phyloP scores from a whole-genome alignment of 306 rosid genomes.

The Phaseolus lunatus region DNA sequence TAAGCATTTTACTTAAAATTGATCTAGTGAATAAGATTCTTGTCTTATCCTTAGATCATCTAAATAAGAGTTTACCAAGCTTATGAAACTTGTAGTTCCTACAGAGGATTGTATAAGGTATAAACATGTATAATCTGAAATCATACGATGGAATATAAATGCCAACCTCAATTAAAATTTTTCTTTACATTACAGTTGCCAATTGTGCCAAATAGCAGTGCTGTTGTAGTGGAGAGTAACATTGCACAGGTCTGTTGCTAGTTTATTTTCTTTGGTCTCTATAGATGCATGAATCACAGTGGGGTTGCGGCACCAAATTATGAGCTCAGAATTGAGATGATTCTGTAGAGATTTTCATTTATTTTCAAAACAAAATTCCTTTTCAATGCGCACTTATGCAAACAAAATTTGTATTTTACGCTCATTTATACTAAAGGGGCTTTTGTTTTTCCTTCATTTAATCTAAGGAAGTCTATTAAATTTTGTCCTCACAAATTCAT shows the following conservation, averaged over 20 bases:
- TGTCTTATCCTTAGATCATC: not conserved
- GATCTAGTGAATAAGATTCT: not conserved
- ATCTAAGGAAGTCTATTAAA: not conserved
- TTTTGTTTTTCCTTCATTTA: not conserved
- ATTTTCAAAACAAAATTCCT: not conserved
- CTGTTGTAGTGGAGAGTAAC: not conserved
- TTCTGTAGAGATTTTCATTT: slow-evolving; percentile 10
- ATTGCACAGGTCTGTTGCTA: not conserved
- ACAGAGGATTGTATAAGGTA: not conserved
- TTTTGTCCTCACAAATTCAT: not conserved
- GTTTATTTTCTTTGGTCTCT: not conserved
- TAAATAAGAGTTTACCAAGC: not conserved
- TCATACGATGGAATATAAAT: not conserved
- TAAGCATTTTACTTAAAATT: not conserved
- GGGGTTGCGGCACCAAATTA: not conserved
- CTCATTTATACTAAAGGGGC: not conserved
- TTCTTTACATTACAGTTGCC: not conserved
- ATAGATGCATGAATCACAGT: not conserved
- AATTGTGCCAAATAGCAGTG: not conserved
- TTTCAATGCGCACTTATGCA: not conserved
- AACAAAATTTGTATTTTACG: not conserved
- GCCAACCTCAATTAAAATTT: not conserved
- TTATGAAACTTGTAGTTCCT: slow-evolving; percentile 14
- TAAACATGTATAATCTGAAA: not conserved
- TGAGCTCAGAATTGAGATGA: not conserved